Conservation (phyloP, 2,329 filamentous ascomycete species). For the Microdochium nivale region DNA sequence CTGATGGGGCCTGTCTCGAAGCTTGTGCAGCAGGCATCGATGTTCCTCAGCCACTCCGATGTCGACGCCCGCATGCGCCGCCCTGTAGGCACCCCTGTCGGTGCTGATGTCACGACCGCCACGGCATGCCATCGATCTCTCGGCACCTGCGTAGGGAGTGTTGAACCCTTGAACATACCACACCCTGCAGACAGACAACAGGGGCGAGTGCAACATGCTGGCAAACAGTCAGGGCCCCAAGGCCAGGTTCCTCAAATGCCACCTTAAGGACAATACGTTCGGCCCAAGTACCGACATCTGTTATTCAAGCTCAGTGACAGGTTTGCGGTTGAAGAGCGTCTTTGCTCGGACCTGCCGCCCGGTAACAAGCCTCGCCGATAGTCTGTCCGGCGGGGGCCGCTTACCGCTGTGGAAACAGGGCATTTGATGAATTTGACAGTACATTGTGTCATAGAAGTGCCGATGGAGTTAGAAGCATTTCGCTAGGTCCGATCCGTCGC, state of each 20-base stretch:
- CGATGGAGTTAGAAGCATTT: neutral
- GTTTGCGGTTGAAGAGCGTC: too few relatives aligned
- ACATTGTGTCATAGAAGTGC: neutral
- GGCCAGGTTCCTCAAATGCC: too few relatives aligned
- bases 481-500: neutral
- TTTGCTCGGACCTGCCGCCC: too few relatives aligned
- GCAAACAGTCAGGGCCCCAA: too few relatives aligned
- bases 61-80: neutral
- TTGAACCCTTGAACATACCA: neutral
- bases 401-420: too few relatives aligned
- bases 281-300: too few relatives aligned
- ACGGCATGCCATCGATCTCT: neutral
- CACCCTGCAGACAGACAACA: neutral
- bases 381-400: too few relatives aligned
- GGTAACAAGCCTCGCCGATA: too few relatives aligned
- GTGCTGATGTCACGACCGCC: neutral
- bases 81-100: neutral
- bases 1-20: neutral
- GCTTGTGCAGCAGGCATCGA: neutral
- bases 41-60: neutral
- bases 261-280: too few relatives aligned
- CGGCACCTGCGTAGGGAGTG: neutral
- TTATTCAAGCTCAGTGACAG: too few relatives aligned
- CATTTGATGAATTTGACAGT: too few relatives aligned
- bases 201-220: too few relatives aligned